Evolutionary conservation across 1,284 basidiomycete species (phyloP), one percentile per base, ranked within the genome.

Genomic region (Cystobasidium pallidum): DNA sequence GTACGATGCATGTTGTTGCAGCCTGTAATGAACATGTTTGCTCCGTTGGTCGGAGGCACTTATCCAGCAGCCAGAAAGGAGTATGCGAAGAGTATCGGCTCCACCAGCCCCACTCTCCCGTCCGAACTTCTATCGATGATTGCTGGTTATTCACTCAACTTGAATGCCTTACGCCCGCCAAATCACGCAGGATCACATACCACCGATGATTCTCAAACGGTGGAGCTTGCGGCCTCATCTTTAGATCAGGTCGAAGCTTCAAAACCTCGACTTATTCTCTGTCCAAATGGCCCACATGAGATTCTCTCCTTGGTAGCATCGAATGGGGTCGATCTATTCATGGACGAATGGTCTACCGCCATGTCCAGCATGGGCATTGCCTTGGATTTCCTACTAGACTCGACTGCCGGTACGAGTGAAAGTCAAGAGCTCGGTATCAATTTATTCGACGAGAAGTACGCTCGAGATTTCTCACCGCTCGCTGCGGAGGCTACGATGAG

Each of bases 321-420:
- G 55, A 83, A 88, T 3, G 91, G 91, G 0, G 79, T 90, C 15
- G 91, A 92, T 77, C 75, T 91, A 0, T 88, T 92, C 74, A 90
- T 91, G 76, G 84, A 85, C 0, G 83, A 83, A 13, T 92, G 88
- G 87, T 89, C 86, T 0, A 88, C 76, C 79, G 84, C 13, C 86
- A 86, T 0, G 88, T 88, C 6, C 83, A 87, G 70, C 78, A 86
- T 57, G 21, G 91, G 91, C 19, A 81, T 92, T 30, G 89, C 87
- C 0, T 81, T 92, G 2, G 90, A 91, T 77, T 91, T 92, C 79
- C 78, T 78, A 2, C 92, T 92, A 79, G 58, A 30, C 1, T 3
- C 39, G 26, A 43, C 1, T 26, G 39, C 8, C 6, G 7, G 39
- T 8, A 34, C 13, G 26, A 21, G 17, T 21, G 34, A 26, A 24